These are phyloP conservation scores for Podospora sp. DNA, from an alignment of 495 filamentous ascomycete species.

Conservation along the genomic window DNA sequence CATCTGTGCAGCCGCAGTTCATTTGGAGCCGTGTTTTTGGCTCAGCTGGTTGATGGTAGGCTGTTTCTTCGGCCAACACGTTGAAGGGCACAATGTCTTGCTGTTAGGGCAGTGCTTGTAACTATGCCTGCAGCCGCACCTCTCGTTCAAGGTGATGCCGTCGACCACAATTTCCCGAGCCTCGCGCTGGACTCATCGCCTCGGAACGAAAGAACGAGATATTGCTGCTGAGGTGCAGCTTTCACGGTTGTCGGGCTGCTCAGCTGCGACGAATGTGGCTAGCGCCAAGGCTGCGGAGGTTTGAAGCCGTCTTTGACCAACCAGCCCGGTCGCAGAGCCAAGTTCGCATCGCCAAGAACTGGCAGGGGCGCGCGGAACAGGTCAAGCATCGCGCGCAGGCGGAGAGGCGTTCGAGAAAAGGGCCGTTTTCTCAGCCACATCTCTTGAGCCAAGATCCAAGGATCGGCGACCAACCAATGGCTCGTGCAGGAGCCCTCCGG, in stretches of 20 bases:
- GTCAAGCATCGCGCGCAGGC: background rate
- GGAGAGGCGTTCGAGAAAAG: slow-evolving; percentile 14
- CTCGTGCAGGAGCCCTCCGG: slow-evolving; percentile 5
- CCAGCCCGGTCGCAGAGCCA: background rate
- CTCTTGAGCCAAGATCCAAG: slow-evolving; percentile 18
- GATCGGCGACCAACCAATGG: slow-evolving; percentile 10
- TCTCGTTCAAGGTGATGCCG: background rate
- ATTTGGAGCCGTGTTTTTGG: slow-evolving; percentile 10
- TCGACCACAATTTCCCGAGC: background rate
- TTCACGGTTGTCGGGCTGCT: background rate
- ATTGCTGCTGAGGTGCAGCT: background rate
- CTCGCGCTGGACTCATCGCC: background rate
- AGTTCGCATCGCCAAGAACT: background rate
- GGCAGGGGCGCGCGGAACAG: background rate
- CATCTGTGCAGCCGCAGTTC: slow-evolving; percentile 5
- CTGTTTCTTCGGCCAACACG: background rate
- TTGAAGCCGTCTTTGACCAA: background rate
- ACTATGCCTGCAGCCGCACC: background rate
- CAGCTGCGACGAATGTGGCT: background rate
- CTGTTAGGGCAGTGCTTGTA: background rate
- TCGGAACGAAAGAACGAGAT: background rate
- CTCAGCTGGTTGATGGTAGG: background rate
- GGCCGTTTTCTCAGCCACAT: slow-evolving; percentile 29
- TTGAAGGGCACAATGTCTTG: background rate
- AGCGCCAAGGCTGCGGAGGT: background rate